Evolutionary conservation across 1,139 yeast genomes (phyloP), one percentile per base, ranked within the genome.

Genomic region (Suhomyces maxii): DNA sequence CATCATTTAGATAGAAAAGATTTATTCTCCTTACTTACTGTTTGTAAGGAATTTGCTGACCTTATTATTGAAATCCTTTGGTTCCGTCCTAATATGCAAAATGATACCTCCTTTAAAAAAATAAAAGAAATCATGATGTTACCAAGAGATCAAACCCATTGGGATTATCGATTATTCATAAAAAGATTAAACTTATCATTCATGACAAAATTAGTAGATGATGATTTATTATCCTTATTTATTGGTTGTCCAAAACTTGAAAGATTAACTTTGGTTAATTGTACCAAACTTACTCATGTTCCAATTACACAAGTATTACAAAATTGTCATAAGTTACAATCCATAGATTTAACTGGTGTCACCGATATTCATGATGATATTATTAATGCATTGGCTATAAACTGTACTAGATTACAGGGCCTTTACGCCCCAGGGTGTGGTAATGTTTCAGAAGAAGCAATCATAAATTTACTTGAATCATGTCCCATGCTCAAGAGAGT

Each of bases 341-440:
- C 96, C 37, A 85, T 93, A 42, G 99, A 93, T 67, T 76, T 93
- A 57, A 85, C 96, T 0, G 93, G 95, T n/a, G 85, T 89, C n/a
- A 77, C 76, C 37, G 82, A 78, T 53, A 71, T 75, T 44, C 79
- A 75, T 50, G 96, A 91, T 68, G 82, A 78, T 42, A 82, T 90
- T 8, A 79, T 90, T 48, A 56, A 69, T 39, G 82, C 88, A n/a
- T 71, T 91, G 55, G 91, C 97, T 1, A 61, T 64, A 11, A 77
- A 81, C 60, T 90, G 97, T 63, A 79, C 80, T 34, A 71, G 93
- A 44, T 73, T 93, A 41, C 98, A 93, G 67, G 97, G 97, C 1
- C 72, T 91, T 40, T 91, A 91, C 61, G 95, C 95, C 0, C 91
- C 96, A 0, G 89, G 89, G 3, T 90, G 97, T 52, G 81, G 80